Percentiles rank a stretch among this genome's conserved stretches.
Conservation (phyloP, 139 green algal species). For the Raphidocelis subcapitata region DNA sequence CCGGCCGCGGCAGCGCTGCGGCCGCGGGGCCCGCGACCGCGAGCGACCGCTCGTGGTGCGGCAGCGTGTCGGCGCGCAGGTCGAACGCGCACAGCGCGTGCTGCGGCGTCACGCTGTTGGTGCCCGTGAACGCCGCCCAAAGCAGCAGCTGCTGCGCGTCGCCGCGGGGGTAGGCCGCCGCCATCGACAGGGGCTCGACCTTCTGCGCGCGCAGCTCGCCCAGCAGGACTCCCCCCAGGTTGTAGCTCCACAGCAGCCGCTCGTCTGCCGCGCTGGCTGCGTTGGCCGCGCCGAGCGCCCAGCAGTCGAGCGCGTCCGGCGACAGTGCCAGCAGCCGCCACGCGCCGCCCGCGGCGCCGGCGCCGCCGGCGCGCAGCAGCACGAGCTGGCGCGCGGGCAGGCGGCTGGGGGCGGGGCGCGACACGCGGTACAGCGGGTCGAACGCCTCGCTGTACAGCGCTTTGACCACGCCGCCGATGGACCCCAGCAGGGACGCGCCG, state of each 20-base stretch:
- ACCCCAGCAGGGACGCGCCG: not conserved
- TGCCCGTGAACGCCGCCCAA: not conserved
- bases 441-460: slow-evolving; percentile 29
- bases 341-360: not conserved
- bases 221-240: not conserved
- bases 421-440: slow-evolving; percentile 24
- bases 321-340: slow-evolving; percentile 32
- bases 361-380: slow-evolving; percentile 8
- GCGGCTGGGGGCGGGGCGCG: slow-evolving; percentile 7
- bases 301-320: slow-evolving; percentile 20
- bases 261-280: slow-evolving; percentile 10
- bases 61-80: too few relatives aligned
- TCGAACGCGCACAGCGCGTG: not conserved
- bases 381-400: slow-evolving; percentile 16
- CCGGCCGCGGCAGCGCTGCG: not conserved
- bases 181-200: slow-evolving; percentile 2
- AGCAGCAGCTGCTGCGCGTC: not conserved
- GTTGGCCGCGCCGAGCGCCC: slow-evolving; percentile 15
- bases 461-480: slow-evolving; percentile 8
- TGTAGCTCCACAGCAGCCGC: slow-evolving; percentile 20
- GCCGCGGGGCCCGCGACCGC: too few relatives aligned
- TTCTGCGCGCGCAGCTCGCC: not conserved
- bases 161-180: not conserved
- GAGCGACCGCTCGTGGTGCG: too few relatives aligned
- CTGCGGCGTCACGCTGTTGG: not conserved